Percentiles rank a stretch among this genome's conserved stretches.
Evolutionary conservation across 2,329 filamentous ascomycete species (phyloP).

Genomic region (Alternaria incomplexa): DNA sequence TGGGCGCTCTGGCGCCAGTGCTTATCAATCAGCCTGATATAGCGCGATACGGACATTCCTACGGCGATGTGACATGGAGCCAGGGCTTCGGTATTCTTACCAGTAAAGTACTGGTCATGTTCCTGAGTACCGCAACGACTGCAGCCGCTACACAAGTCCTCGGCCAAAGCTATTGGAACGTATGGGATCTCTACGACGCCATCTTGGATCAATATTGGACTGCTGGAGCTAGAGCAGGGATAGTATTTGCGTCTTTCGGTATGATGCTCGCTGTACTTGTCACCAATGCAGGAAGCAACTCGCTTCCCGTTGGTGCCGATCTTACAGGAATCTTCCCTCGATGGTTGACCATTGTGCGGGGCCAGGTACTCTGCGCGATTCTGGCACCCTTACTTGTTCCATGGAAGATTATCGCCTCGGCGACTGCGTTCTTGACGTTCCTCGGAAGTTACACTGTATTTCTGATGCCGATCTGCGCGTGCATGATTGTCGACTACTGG

Average conservation of each 20-base stretch:
- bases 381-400: slow-evolving; percentile 23
- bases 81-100: slow-evolving; percentile 26
- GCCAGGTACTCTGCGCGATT: slow-evolving; percentile 24
- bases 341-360: slow-evolving; percentile 35
- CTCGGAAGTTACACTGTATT: slow-evolving; percentile 35
- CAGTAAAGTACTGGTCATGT: slow-evolving; percentile 28
- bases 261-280: slow-evolving; percentile 35
- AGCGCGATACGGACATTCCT: slow-evolving; percentile 27
- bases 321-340: slow-evolving; percentile 30
- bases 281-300: slow-evolving; percentile 37
- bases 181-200: slow-evolving; percentile 27
- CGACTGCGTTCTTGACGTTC: slow-evolving; percentile 33
- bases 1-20: slow-evolving; percentile 26
- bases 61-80: slow-evolving; percentile 25
- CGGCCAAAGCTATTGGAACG: slow-evolving; percentile 31
- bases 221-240: slow-evolving; percentile 29
- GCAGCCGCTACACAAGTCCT: slow-evolving; percentile 26
- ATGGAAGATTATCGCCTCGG: slow-evolving; percentile 38
- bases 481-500: slow-evolving; percentile 30
- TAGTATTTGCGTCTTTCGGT: slow-evolving; percentile 32
- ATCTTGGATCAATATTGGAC: slow-evolving; percentile 28
- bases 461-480: slow-evolving; percentile 31
- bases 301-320: slow-evolving; percentile 33
- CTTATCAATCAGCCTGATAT: slow-evolving; percentile 29
- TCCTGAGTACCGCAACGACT: slow-evolving; percentile 20